Base-by-base conservation (phyloP, 2,329 filamentous ascomycete species). In the Lojkania enalia region DNA sequence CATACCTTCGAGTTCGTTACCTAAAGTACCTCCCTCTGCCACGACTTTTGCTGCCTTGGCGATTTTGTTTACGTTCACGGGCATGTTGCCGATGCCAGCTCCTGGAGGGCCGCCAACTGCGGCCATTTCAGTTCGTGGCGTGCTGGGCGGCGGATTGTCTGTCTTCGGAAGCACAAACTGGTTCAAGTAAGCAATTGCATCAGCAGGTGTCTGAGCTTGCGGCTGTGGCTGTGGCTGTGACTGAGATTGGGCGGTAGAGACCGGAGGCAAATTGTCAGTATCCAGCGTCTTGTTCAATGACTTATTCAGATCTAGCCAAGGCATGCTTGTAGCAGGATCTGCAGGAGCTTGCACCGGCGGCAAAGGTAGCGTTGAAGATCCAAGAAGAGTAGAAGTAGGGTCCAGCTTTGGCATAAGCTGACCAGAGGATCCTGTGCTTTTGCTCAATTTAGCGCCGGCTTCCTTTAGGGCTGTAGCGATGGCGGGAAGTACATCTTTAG, bases 131-230 rank as follows among this genome's bases (percentile, higher is more conserved):
- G 58, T 54, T 4, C 64, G 57, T 3, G 64, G 55, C n/a, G 61
- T 58, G 35, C 60, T 65, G 1, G 60, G 58, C 4, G 63, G 52
- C 7, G 61, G 64, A 36, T 61, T 64, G 41, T 69, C 66, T 2
- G 64, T 66, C n/a, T 56, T 59, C 0, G 66, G 66, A 11, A 69
- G 54, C 5, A 69, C 64, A 41, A 68, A 69, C 35, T 69, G 66
- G 18, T 69, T 69, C 0, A 69, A 50, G 16, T 67, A 69, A 4
- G 57, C 54, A 38, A 60, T 62, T 19, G 64, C 63, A 41, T 69
- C 64, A 2, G 60, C 58, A 4, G 64, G 63, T 23, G 64, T 64
- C 39, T 67, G 63, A 19, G 51, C 55, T 36, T 62, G 60, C 15
- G 55, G 53, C 20, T 52, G 51, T 0, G 50, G 49, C 20, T 42